A percentile compares a stretch with the other conserved stretches of the same genome.
These are phyloP conservation scores for Aspergillus puulaauensis DNA, from an alignment of 2,329 filamentous ascomycete species.

Conservation along the genomic window DNA sequence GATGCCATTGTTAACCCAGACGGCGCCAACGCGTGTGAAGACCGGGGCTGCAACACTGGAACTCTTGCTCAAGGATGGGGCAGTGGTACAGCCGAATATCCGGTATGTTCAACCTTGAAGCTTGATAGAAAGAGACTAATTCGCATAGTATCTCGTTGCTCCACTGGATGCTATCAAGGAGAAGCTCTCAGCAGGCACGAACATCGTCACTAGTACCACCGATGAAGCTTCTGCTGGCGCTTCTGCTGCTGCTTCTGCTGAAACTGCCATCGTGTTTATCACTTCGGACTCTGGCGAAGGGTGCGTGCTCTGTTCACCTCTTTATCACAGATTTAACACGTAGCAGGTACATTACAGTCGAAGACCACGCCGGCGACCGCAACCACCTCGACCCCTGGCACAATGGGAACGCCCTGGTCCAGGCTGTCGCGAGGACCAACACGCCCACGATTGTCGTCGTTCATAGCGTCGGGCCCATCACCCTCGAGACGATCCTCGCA, in stretches of 20 bases:
- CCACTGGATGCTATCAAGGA: constrained; percentile 44
- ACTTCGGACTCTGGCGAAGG: constrained; percentile 51
- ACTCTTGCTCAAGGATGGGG: constrained; percentile 74
- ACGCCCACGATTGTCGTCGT: constrained; percentile 64
- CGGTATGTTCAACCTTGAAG: constrained; percentile 28
- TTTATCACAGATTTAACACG: background rate
- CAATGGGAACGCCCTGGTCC: constrained; percentile 6
- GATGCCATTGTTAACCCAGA: constrained; percentile 48
- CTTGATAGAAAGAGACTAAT: too few species aligned
- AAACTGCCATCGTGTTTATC: constrained; percentile 50
- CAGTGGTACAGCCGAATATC: constrained; percentile 69
- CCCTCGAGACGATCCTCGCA: constrained; percentile 62
- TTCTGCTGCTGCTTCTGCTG: constrained; percentile 35
- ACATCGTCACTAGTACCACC: constrained; percentile 42
- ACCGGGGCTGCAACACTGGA: constrained; percentile 66
- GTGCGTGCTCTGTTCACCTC: constrained; percentile 3
- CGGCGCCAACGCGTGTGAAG: constrained; percentile 55
- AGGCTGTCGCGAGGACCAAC: constrained; percentile 13
- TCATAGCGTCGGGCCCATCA: constrained; percentile 62
- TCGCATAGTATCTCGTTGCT: constrained; percentile 41
- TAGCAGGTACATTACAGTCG: constrained; percentile 45
- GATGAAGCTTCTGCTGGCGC: constrained; percentile 39
- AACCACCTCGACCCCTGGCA: constrained; percentile 11
- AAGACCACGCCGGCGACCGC: constrained; percentile 56
- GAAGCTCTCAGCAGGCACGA: constrained; percentile 38